Conservation (phyloP, 306 rosid genomes). For the Calophaca sinica region DNA sequence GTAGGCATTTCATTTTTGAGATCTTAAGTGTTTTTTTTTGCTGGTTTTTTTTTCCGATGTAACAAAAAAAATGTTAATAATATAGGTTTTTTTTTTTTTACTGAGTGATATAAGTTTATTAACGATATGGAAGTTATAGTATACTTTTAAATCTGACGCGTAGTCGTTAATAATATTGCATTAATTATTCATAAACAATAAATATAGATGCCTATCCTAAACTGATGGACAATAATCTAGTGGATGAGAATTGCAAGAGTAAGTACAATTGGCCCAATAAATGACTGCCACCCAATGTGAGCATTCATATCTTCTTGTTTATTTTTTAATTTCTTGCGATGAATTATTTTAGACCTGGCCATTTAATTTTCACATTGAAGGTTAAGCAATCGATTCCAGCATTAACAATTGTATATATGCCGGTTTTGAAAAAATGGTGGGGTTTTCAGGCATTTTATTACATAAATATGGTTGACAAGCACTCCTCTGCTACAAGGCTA, state of each 20-base stretch:
- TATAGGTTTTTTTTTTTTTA: no score
- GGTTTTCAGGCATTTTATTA: background rate
- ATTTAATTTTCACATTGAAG: background rate
- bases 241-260: background rate
- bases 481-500: constrained; percentile 22
- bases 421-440: background rate
- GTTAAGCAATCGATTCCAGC: no score
- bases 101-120: no score
- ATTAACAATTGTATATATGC: background rate
- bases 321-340: constrained; percentile 5
- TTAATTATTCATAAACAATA: no score
- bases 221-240: constrained; percentile 1
- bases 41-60: no score
- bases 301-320: background rate
- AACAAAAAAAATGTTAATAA: no score
- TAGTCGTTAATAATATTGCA: no score
- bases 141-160: no score
- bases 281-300: constrained; percentile 24
- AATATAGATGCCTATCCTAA: constrained; percentile 35
- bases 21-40: no score
- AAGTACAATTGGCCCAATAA: constrained; percentile 25
- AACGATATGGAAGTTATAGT: no score
- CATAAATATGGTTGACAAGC: constrained; percentile 37
- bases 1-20: no score
- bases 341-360: constrained; percentile 7